Base-by-base conservation (phyloP, 2,329 filamentous ascomycete species). In the Fusarium sp. region DNA sequence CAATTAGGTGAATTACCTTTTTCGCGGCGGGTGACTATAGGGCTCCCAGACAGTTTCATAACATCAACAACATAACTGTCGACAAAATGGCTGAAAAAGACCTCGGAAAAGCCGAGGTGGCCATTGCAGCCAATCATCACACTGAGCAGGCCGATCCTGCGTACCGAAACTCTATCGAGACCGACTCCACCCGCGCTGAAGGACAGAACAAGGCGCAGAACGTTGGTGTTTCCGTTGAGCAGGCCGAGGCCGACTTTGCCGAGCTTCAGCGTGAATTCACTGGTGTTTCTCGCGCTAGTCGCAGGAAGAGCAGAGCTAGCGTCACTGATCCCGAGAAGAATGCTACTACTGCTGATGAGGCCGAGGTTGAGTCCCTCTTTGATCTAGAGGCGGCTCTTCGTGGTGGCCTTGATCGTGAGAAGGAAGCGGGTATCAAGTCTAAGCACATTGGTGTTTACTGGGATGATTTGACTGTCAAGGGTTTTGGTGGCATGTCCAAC, bases 371-470 rank as follows among this genome's bases (percentile, higher is more conserved):
- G 4, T 78, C 78, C 13, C 46, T 85, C 12, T 97, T 96, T 79
- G 91, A 97, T 76, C 84, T 97, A 40, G 92, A 97, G 78, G 81
- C 84, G 11, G 90, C 91, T 6, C 82, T 97, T 65, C 88, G 92
- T 46, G 92, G 93, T 5, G 90, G 90, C 58, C 85, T 91, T 60
- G 87, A 86, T 47, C 91, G 93, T 11, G 92, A 94, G 75, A 86
- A 87, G 65, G 89, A 91, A 67, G 92, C 92, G 8, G 94, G 94
- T 2, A 97, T 97, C 79, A 90, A 90, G 65, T 85, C 90, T 8
- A 97, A 97, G 83, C 89, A 91, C 73, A 91, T 94, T 64, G 92
- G 92, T 30, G 92, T 94, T 1, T 87, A 92, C 67, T 97, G 93
- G 92, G 88, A 96, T 57, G 85, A 86, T 20, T 81, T 97, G 51